Conservation (phyloP, 495 filamentous ascomycete species). For the Friedmanniomyces simplex region DNA sequence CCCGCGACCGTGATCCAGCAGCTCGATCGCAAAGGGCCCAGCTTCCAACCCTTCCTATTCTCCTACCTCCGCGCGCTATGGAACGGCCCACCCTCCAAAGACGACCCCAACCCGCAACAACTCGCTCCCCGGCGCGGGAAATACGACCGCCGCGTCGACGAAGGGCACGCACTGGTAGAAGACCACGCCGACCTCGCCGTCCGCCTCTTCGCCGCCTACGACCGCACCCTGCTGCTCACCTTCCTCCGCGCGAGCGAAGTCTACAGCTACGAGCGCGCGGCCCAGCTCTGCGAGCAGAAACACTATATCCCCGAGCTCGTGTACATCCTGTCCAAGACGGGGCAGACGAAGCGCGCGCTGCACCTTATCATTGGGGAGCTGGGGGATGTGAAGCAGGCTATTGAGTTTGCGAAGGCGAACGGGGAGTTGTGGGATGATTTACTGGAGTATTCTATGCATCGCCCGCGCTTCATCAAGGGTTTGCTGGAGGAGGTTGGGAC, state of each 20-base stretch:
- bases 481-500: conserved; percentile 90
- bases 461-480: conserved; percentile 84
- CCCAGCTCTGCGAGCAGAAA: conserved; percentile 61
- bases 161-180: conserved; percentile 70
- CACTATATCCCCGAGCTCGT: conserved; percentile 84
- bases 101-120: neutral
- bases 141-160: conserved; percentile 30
- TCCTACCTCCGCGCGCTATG: conserved; percentile 85
- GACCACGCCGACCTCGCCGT: conserved; percentile 67
- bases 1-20: conserved; percentile 69
- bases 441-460: conserved; percentile 91
- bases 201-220: conserved; percentile 73
- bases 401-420: conserved; percentile 86
- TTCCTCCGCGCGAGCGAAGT: conserved; percentile 71
- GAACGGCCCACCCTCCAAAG: conserved; percentile 39
- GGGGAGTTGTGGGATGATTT: conserved; percentile 91
- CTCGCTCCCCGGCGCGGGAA: conserved; percentile 4
- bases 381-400: conserved; percentile 79
- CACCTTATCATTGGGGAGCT: conserved; percentile 84
- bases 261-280: conserved; percentile 75
- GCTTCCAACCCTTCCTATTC: conserved; percentile 60
- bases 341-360: conserved; percentile 79
- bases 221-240: conserved; percentile 67
- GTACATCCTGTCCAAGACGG: conserved; percentile 87
- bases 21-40: conserved; percentile 37